Evolutionary conservation across 1,139 yeast species (phyloP), one percentile per base, ranked within the genome.

Genomic region (Geotrichum reessii): DNA sequence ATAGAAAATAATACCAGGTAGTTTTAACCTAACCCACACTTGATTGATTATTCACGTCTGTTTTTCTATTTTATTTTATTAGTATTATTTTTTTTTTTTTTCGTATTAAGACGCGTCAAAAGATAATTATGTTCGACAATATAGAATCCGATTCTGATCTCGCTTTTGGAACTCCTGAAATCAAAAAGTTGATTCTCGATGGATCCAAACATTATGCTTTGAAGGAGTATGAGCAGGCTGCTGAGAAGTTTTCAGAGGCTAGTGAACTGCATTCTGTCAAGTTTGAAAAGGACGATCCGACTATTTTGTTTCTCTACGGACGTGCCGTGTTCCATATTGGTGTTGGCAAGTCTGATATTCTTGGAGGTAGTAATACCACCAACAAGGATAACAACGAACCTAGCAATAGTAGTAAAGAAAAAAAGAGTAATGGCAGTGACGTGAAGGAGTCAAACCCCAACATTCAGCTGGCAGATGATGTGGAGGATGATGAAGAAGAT

Each of bases 271-370:
- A 74, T 65, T 78, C 83, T 51, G 74, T 76, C 46, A 78, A 78
- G 52, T 74, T 78, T 33, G 78, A 79, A 21, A 82, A 82, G 56
- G 85, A 84, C 53, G 87, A 87, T 67, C 87, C 95, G 1, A 87
- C 89, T 62, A 76, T 89, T 63, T 75, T 91, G 66, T 82, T 81
- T 63, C 71, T 87, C 44, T 90, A 93, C 64, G 98, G 97, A 1
- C 82, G 85, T 67, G 84, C 96, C 0, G 74, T 93, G 49, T 91
- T 86, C 71, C 87, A 85, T 64, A 81, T 82, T 51, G 98, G 95
- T 0, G 86, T 89, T 12, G 76, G 83, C 49, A 85, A 81, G 56
- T 83, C 91, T 1, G 93, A 87, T 53, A 86, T 93, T n/a, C 80
- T 93, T 61, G 96, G 97, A 17, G 73, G 70, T 3, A 51, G 9